Conservation (phyloP, 805 yeast species). For the Zygosaccharomyces lentus region DNA sequence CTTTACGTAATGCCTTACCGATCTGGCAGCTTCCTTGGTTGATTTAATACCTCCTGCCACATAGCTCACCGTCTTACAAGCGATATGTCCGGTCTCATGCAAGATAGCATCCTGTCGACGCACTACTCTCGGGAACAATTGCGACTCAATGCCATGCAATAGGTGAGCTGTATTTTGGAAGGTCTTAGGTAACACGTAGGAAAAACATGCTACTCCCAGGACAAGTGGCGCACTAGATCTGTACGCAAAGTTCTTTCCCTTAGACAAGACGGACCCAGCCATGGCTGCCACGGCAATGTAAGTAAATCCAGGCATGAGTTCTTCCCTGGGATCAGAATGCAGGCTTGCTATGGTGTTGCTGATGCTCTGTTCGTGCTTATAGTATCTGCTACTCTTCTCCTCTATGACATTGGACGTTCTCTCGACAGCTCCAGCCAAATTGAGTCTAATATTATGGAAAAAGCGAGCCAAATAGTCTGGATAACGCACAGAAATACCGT, state of each 20-base stretch:
- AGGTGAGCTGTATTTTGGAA: conserved; percentile 45
- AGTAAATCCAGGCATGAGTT: conserved; percentile 52
- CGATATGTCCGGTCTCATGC: conserved; percentile 8
- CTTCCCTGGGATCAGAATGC: conserved; percentile 51
- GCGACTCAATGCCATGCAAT: conserved; percentile 47
- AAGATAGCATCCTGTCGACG: conserved; percentile 25
- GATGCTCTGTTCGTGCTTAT: conserved; percentile 47
- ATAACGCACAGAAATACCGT: conserved; percentile 30
- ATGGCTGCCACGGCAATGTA: conserved; percentile 53
- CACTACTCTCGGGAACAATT: conserved; percentile 26
- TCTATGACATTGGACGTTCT: conserved; percentile 37
- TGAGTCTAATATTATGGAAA: conserved; percentile 18
- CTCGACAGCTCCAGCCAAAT: conserved; percentile 9
- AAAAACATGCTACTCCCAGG: conserved; percentile 50
- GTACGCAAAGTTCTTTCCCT: conserved; percentile 46
- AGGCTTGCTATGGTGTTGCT: conserved; percentile 48
- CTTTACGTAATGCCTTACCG: conserved; percentile 12
- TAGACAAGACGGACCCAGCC: conserved; percentile 56
- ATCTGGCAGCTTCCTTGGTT: conserved; percentile 1
- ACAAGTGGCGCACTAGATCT: conserved; percentile 48
- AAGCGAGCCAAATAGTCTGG: conserved; percentile 21
- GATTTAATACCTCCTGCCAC: conserved; percentile 2
- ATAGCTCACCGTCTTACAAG: conserved; percentile 1
- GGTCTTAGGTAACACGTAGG: conserved; percentile 55
- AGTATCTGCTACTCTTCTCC: conserved; percentile 41